Evolutionary conservation across 2,329 filamentous ascomycete species (phyloP).

Genomic region (Stemphylium lycopersici): DNA sequence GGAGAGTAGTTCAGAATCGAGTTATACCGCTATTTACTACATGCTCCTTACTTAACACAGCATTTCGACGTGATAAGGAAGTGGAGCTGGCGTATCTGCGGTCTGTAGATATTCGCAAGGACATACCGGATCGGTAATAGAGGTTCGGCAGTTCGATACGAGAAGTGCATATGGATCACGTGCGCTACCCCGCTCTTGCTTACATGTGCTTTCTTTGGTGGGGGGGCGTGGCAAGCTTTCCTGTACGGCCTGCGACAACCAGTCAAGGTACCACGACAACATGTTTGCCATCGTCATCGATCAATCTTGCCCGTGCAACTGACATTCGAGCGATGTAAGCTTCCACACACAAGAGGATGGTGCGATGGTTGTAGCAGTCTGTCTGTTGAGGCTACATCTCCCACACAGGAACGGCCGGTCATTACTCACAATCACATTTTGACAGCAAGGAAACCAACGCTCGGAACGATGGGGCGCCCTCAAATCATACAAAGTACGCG

Average conservation of each 20-base stretch:
- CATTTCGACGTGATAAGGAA: constrained; percentile 27
- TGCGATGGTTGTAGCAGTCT: neutral
- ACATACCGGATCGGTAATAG: constrained; percentile 33
- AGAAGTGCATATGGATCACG: constrained; percentile 14
- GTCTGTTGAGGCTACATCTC: neutral
- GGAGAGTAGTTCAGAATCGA: neutral
- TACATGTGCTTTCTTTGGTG: neutral
- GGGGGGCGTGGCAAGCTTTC: neutral
- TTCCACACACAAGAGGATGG: neutral
- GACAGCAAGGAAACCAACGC: neutral
- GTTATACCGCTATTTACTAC: neutral
- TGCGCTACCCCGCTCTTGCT: constrained; percentile 16
- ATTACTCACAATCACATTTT: neutral
- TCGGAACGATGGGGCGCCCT: neutral
- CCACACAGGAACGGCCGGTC: neutral
- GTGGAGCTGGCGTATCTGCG: constrained; percentile 21
- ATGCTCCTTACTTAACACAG: constrained; percentile 11
- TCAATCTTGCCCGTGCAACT: neutral
- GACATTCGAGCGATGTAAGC: neutral
- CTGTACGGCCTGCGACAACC: neutral
- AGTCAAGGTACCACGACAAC: neutral
- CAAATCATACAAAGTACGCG: neutral
- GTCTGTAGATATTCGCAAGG: constrained; percentile 24
- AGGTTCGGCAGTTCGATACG: neutral
- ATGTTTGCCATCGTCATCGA: neutral